Conservation (phyloP, 1,284 basidiomycete species). For the Pseudomicrostroma phylloplanum region DNA sequence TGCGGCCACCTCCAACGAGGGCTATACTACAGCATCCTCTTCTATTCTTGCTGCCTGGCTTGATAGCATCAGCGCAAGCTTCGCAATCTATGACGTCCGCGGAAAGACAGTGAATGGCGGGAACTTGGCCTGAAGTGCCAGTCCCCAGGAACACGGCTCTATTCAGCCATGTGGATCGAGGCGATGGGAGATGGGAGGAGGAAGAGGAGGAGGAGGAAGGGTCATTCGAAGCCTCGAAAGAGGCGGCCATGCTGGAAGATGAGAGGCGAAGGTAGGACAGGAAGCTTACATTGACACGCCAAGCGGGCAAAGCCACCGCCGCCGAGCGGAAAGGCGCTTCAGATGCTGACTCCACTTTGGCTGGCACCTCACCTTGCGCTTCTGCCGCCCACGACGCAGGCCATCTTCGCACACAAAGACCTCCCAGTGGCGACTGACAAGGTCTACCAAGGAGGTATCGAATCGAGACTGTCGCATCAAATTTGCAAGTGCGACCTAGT, state of each 20-base stretch:
- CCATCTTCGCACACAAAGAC: too few relatives aligned
- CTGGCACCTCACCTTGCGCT: too few relatives aligned
- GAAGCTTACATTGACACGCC: too few relatives aligned
- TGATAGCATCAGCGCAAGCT: conserved; percentile 36
- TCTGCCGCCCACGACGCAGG: too few relatives aligned
- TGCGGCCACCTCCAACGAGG: conserved; percentile 21
- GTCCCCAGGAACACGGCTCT: conserved; percentile 42
- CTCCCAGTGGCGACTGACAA: too few relatives aligned
- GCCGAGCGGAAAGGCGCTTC: too few relatives aligned
- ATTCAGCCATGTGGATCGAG: conserved; percentile 24
- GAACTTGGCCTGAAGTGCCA: conserved; percentile 43
- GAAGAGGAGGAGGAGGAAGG: conserved; percentile 2
- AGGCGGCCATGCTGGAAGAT: background rate
- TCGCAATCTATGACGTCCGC: conserved; percentile 19
- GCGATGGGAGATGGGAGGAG: background rate
- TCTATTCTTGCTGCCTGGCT: conserved; percentile 35
- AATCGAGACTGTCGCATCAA: too few relatives aligned
- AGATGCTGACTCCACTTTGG: too few relatives aligned
- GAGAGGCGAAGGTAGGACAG: background rate
- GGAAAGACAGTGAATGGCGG: conserved; percentile 31
- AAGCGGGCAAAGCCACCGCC: too few relatives aligned
- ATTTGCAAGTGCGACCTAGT: too few relatives aligned
- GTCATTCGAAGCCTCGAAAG: background rate
- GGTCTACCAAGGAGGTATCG: too few relatives aligned
- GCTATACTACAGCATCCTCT: conserved; percentile 33